Percentiles rank a stretch among this genome's conserved stretches.
Evolutionary conservation across 2,329 filamentous ascomycete species (phyloP).

Genomic region (Penicillium psychrosexuale): DNA sequence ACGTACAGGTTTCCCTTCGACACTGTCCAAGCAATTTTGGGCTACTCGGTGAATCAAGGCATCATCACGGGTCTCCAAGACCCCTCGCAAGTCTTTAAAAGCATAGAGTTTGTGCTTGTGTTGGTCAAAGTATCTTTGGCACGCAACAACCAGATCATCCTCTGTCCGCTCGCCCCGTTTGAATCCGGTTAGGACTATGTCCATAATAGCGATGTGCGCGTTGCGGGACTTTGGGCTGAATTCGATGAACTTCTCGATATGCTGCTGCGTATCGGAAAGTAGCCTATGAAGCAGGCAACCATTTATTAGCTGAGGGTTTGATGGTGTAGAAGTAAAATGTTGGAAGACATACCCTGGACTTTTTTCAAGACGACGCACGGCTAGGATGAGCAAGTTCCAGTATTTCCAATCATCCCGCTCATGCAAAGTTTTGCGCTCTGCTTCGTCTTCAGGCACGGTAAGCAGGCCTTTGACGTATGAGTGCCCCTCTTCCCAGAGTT

Average conservation of each 20-base stretch:
- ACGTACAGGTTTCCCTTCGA: slow-evolving; percentile 26
- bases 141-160: slow-evolving; percentile 37
- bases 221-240: slow-evolving; percentile 42
- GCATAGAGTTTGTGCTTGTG: slow-evolving; percentile 46
- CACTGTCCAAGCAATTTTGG: slow-evolving; percentile 10
- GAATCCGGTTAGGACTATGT: slow-evolving; percentile 28
- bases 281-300: slow-evolving; percentile 23
- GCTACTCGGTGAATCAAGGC: slow-evolving; percentile 12
- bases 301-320: neutral
- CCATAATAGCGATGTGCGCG: slow-evolving; percentile 39
- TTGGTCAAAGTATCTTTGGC: slow-evolving; percentile 40
- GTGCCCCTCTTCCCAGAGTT: slow-evolving; percentile 40
- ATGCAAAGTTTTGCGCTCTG: slow-evolving; percentile 28
- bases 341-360: slow-evolving; percentile 33
- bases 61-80: slow-evolving; percentile 29
- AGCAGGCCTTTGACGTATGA: slow-evolving; percentile 39
- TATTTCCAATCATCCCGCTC: slow-evolving; percentile 47
- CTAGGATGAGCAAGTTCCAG: slow-evolving; percentile 43
- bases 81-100: slow-evolving; percentile 43
- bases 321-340: neutral
- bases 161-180: slow-evolving; percentile 25
- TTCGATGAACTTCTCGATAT: slow-evolving; percentile 36
- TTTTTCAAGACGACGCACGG: slow-evolving; percentile 30
- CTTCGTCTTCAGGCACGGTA: slow-evolving; percentile 32
- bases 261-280: slow-evolving; percentile 28